These are phyloP conservation scores for Colletotrichum somersetense DNA, from an alignment of 2,329 filamentous ascomycete genomes.

Conservation along the genomic window DNA sequence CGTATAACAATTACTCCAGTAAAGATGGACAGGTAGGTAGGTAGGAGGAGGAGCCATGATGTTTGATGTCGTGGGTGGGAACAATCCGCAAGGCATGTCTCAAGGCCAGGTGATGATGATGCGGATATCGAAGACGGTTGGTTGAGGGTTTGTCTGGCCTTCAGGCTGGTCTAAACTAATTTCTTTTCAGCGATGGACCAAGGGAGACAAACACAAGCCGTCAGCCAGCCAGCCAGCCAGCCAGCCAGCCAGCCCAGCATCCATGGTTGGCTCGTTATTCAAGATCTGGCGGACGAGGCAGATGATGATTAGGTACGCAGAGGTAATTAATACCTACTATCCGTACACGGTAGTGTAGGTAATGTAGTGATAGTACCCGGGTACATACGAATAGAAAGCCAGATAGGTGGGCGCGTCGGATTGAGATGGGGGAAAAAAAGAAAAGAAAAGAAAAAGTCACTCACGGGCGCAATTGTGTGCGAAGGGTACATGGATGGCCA, in stretches of 20 bases:
- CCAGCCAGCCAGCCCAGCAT: neutral
- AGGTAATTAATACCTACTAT: conserved; percentile 1
- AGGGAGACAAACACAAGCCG: neutral
- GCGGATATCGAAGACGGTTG: neutral
- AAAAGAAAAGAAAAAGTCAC: conserved; percentile 48
- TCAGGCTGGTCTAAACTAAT: neutral
- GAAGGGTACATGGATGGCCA: conserved; percentile 31
- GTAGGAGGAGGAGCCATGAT: too few relatives aligned
- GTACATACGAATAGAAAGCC: too few relatives aligned
- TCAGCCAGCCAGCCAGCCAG: neutral
- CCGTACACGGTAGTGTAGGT: too few relatives aligned
- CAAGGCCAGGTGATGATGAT: neutral
- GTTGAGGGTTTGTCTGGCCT: neutral
- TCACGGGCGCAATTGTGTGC: conserved; percentile 50
- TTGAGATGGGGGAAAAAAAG: conserved; percentile 23
- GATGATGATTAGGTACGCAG: neutral
- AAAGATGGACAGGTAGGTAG: neutral
- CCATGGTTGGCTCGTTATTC: neutral
- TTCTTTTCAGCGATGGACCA: neutral
- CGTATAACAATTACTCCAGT: too few relatives aligned
- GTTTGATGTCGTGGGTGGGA: neutral
- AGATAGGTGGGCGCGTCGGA: neutral
- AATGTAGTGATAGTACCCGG: too few relatives aligned
- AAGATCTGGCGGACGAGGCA: neutral
- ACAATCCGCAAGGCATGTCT: neutral